phyloP scores from a whole-genome alignment of 148 eudicot genomes.

The Rhododendron williamsianum region DNA sequence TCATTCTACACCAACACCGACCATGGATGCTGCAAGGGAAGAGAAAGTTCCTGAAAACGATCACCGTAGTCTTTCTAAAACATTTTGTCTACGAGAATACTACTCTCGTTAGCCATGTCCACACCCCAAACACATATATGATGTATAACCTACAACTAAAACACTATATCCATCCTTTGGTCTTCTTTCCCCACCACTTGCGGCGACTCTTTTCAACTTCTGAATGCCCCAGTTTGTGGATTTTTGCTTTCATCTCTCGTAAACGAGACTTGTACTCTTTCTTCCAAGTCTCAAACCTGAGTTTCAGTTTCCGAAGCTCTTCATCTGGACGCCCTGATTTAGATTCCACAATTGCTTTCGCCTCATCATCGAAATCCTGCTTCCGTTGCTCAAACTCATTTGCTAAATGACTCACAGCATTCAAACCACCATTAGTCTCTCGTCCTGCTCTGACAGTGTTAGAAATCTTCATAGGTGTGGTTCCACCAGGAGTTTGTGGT shows the following conservation, averaged over 20 bases:
- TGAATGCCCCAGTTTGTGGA: constrained; percentile 38
- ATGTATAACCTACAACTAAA: background rate
- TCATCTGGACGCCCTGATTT: constrained; percentile 46
- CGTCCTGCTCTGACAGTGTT: constrained; percentile 25
- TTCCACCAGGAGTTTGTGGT: constrained; percentile 50
- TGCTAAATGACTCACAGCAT: constrained; percentile 30
- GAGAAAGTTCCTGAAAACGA: background rate
- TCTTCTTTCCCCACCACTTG: constrained; percentile 79
- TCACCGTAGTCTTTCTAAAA: background rate
- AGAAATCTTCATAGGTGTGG: constrained; percentile 39
- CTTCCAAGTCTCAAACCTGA: constrained; percentile 73
- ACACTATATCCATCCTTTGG: constrained; percentile 22
- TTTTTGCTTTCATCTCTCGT: constrained; percentile 53
- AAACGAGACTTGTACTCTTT: constrained; percentile 63
- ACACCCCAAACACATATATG: background rate
- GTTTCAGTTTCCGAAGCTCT: constrained; percentile 62
- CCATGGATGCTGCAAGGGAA: background rate
- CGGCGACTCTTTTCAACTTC: constrained; percentile 45
- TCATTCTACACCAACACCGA: background rate
- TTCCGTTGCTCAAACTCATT: constrained; percentile 65
- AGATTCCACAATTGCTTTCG: constrained; percentile 46
- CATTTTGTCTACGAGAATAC: background rate
- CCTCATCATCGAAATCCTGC: constrained; percentile 64
- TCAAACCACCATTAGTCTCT: constrained; percentile 38
- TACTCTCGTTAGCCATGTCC: background rate